These are phyloP conservation scores for Aspergillus heteromorphus DNA, from an alignment of 495 filamentous ascomycete genomes.

Conservation along the genomic window DNA sequence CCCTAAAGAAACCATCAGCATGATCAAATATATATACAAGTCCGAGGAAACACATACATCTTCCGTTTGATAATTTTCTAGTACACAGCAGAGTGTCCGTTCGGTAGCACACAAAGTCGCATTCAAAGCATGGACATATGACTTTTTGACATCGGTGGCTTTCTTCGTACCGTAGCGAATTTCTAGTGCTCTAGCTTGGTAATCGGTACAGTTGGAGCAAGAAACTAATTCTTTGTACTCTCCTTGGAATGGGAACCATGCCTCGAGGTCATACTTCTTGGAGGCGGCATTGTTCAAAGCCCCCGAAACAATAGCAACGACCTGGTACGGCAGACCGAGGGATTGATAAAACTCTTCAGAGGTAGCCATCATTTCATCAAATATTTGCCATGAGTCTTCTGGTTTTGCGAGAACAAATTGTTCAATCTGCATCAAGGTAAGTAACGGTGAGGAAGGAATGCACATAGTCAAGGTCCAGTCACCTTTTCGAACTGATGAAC, in stretches of 20 bases:
- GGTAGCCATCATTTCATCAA: conserved; percentile 83
- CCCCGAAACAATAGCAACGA: conserved; percentile 90
- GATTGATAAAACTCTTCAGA: conserved; percentile 95
- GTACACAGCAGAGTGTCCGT: conserved; percentile 85
- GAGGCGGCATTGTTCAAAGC: conserved; percentile 89
- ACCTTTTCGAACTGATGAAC: conserved; percentile 98
- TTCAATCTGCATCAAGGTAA: conserved; percentile 54
- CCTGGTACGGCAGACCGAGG: conserved; percentile 78
- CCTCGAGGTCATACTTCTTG: conserved; percentile 95
- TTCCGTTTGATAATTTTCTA: conserved; percentile 95
- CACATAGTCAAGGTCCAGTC: not conserved
- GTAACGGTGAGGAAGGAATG: not conserved
- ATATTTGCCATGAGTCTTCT: conserved; percentile 89
- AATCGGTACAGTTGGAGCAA: conserved; percentile 94
- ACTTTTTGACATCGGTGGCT: conserved; percentile 74
- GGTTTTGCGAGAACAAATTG: conserved; percentile 94
- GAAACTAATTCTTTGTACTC: conserved; percentile 98
- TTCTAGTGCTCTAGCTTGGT: conserved; percentile 83
- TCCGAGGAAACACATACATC: conserved; percentile 48
- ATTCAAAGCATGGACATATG: conserved; percentile 92
- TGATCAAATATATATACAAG: not conserved
- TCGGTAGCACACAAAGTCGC: conserved; percentile 90
- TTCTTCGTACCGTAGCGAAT: conserved; percentile 79
- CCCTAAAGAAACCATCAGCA: conserved; percentile 46
- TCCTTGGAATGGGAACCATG: conserved; percentile 93